These are phyloP conservation scores for Jaapia argillacea DNA, from an alignment of 768 basidiomycete species.

Conservation along the genomic window DNA sequence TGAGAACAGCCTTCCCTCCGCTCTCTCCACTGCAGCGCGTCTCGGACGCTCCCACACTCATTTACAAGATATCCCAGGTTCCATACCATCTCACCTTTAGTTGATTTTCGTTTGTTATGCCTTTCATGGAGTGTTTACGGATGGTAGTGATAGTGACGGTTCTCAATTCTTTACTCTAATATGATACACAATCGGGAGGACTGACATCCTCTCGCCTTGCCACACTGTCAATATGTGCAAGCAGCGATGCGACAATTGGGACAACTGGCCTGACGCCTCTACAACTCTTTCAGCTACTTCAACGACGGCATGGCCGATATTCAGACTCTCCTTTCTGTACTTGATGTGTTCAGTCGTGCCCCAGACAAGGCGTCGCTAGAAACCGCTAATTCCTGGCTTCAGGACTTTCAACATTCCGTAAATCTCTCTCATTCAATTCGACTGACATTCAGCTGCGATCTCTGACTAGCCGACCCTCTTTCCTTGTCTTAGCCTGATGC, in stretches of 20 bases:
- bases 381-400: conserved; percentile 88
- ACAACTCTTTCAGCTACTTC: not conserved
- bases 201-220: too few species aligned
- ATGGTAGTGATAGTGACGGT: too few species aligned
- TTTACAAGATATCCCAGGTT: conserved; percentile 44
- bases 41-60: conserved; percentile 30
- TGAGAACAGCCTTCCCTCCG: conserved; percentile 25
- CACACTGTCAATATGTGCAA: not conserved
- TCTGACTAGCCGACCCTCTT: conserved; percentile 56
- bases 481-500: conserved; percentile 78
- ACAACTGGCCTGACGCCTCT: too few species aligned
- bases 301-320: conserved; percentile 53
- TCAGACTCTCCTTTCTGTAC: conserved; percentile 62
- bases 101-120: conserved; percentile 26
- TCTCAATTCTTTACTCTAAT: too few species aligned
- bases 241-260: too few species aligned
- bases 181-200: too few species aligned
- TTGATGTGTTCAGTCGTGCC: conserved; percentile 70
- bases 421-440: conserved; percentile 66
- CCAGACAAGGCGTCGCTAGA: conserved; percentile 80
- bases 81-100: conserved; percentile 35
- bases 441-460: conserved; percentile 42
- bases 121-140: not conserved
- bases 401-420: conserved; percentile 99
- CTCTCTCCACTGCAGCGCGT: not conserved